phyloP scores from a whole-genome alignment of 2,329 filamentous ascomycete genomes.

The Sporothrix variecibatus region DNA sequence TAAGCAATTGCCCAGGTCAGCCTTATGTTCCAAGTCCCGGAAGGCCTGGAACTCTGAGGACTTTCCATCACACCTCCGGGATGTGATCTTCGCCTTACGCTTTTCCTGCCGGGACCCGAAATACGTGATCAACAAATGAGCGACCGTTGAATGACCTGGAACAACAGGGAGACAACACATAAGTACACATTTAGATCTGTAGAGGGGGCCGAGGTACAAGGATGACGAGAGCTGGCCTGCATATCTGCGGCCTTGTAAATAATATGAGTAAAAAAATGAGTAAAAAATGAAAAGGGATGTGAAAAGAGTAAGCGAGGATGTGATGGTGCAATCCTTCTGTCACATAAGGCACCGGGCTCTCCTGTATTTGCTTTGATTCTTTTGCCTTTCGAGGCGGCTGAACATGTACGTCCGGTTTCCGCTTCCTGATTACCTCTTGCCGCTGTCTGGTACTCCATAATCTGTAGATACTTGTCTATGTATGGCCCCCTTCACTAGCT shows the following conservation, averaged over 20 bases:
- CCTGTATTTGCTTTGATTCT: not conserved
- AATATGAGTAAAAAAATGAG: not conserved
- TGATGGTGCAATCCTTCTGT: conserved; percentile 10
- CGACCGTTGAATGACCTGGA: not conserved
- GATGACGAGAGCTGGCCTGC: not conserved
- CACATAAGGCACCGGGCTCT: not conserved
- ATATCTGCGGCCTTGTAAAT: not conserved
- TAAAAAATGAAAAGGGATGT: not conserved
- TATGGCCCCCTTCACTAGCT: not conserved
- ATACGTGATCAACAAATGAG: not conserved
- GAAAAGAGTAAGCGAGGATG: not conserved
- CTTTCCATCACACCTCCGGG: not conserved
- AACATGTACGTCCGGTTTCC: not conserved
- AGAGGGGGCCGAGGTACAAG: not conserved
- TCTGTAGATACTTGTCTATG: not conserved
- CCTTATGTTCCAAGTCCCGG: not conserved
- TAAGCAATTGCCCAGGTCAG: not conserved
- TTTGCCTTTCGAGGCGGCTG: not conserved
- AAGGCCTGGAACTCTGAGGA: not conserved
- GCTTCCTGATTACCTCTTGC: not conserved
- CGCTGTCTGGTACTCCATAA: not conserved
- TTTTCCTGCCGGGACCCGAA: not conserved
- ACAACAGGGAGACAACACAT: not conserved
- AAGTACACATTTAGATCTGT: not conserved
- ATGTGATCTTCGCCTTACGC: too few relatives aligned